phyloP scores from a whole-genome alignment of 2,329 filamentous ascomycete genomes.

The Penicillium sp. region DNA sequence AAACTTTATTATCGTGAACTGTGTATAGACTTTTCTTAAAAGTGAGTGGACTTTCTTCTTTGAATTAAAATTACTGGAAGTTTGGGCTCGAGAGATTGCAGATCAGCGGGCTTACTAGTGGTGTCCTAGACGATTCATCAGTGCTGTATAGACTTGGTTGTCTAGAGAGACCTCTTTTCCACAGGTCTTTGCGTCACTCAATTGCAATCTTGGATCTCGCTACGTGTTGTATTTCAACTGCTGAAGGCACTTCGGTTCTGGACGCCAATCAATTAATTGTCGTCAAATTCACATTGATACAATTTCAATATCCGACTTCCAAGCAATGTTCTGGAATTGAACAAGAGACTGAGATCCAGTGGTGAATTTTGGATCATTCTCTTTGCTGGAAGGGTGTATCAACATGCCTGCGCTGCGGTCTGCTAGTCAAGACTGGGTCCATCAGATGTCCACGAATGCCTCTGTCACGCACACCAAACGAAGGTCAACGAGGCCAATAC shows the following conservation, averaged over 20 bases:
- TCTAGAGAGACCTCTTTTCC: background rate
- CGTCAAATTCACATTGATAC: background rate
- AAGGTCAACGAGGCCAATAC: background rate
- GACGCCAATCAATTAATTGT: background rate
- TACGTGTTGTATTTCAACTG: background rate
- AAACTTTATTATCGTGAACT: background rate
- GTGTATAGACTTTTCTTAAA: background rate
- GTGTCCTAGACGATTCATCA: background rate
- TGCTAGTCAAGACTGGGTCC: background rate
- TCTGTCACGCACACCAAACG: background rate
- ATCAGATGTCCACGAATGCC: background rate
- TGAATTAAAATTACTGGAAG: background rate
- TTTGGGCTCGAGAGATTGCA: background rate
- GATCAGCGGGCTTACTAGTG: background rate
- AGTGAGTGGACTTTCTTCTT: background rate
- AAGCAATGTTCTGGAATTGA: background rate
- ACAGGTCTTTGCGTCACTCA: background rate
- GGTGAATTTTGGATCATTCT: background rate
- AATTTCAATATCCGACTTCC: background rate
- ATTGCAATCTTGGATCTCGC: background rate
- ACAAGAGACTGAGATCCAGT: background rate
- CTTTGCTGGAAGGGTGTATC: background rate
- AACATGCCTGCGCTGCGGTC: conserved; percentile 3
- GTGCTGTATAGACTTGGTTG: background rate
- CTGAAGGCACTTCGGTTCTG: background rate